Base-by-base conservation (phyloP, 768 basidiomycete genomes). In the Pisolithus microcarpus region DNA sequence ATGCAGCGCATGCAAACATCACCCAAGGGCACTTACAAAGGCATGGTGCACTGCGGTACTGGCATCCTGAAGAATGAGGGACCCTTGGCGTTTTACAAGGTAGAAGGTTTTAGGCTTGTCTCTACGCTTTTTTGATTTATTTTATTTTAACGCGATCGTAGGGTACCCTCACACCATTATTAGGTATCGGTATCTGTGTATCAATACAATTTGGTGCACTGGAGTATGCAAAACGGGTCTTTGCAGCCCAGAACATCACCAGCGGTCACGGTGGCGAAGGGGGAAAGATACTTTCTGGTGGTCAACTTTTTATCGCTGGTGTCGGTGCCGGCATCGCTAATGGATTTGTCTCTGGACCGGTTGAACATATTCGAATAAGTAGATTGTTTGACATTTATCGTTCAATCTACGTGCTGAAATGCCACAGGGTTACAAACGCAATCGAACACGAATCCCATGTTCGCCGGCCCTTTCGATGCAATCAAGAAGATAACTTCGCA, bases 281-380 rank as follows among this genome's bases (percentile, higher is more conserved):
- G n/a, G 86, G 89, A 5, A 75, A 73, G 60, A 68, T 68, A 10
- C 76, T 93, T 11, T 74, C 72, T 38, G 71, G 72, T 24, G 65
- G 66, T 15, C 92, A 98, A 65, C 73, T 95, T 11, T 78, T 89
- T 56, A 60, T 72, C 1, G 77, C 91, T 16, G 95, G 95, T 56
- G 81, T 91, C 4, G 71, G 82, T 36, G 95, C 94, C 21, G 95
- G 95, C 24, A 68, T 96, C 24, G 84, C 90, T 9, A 98, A 97
- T 62, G 86, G 91, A 26, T 75, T 95, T 52, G 92, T 96, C 36
- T 94, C 93, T 1, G 92, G 93, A 1, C 95, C 94, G 6, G 94
- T 98, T 16, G 94, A 98, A 67, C 94, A 97, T 63, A 93, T 97
- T 64, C 89, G 94, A 72, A 98, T 97, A 57, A 84, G 91, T 91